Evolutionary conservation across 2,329 filamentous ascomycete genomes (phyloP).

Genomic region (Penicillium brevicompactum): DNA sequence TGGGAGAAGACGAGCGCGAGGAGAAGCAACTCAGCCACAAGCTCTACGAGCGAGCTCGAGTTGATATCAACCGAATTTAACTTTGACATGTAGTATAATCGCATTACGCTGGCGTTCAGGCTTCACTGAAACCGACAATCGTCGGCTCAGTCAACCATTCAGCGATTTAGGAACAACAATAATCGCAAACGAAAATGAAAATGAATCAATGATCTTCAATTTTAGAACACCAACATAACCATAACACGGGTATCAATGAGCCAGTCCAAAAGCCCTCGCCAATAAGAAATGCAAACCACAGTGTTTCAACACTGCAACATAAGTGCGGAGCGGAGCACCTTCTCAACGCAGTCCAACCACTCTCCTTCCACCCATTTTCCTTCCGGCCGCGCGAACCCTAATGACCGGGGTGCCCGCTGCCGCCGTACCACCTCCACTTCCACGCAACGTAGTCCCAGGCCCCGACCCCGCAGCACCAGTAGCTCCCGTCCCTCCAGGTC

Average conservation of each 20-base stretch:
- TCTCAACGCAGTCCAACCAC: conserved; percentile 33
- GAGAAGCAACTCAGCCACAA: conserved; percentile 68
- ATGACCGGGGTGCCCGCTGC: conserved; percentile 19
- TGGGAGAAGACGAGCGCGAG: conserved; percentile 61
- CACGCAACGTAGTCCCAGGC: conserved; percentile 20
- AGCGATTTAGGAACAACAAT: background rate
- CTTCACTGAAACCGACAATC: background rate
- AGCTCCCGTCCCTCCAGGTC: conserved; percentile 25
- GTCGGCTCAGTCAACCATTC: background rate
- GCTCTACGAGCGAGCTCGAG: conserved; percentile 78
- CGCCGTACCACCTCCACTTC: conserved; percentile 21
- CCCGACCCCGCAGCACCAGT: conserved; percentile 15
- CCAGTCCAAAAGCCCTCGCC: conserved; percentile 15
- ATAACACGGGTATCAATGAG: conserved; percentile 7
- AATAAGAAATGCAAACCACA: conserved; percentile 10
- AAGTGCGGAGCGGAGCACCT: background rate
- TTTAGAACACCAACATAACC: background rate
- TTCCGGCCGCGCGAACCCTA: conserved; percentile 32
- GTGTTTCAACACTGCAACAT: background rate
- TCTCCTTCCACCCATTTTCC: conserved; percentile 42
- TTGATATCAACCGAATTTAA: conserved; percentile 82
- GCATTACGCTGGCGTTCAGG: conserved; percentile 28
- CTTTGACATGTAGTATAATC: conserved; percentile 22
- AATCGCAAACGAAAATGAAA: background rate
- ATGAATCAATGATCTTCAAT: conserved; percentile 14